Evolutionary conservation across 2,329 filamentous ascomycete genomes (phyloP).

Genomic region (Byssothecium circinans): DNA sequence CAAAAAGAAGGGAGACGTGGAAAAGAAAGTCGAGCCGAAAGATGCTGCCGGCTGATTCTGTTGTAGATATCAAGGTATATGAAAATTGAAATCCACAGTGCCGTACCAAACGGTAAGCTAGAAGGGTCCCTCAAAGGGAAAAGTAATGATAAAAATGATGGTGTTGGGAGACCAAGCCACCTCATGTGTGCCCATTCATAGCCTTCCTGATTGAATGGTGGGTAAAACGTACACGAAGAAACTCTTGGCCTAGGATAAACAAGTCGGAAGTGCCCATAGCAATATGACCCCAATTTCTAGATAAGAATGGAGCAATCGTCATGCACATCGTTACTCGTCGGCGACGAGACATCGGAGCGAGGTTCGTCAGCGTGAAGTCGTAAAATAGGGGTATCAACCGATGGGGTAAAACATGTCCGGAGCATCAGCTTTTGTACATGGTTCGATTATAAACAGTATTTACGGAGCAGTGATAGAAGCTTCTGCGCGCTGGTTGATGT

Average conservation of each 20-base stretch:
- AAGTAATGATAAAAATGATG: no score
- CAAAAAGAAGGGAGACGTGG: no score
- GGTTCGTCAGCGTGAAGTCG: conserved; percentile 13
- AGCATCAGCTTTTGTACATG: conserved; percentile 21
- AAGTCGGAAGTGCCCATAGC: no score
- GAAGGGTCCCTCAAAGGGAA: no score
- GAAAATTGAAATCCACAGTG: no score
- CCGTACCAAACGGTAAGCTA: no score
- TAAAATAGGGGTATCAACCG: conserved; percentile 21
- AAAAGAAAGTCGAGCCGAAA: no score
- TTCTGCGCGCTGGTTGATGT: conserved; percentile 64
- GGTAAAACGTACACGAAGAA: not conserved
- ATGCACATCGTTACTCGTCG: conserved; percentile 11
- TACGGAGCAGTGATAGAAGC: conserved; percentile 44
- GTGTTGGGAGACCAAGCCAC: no score
- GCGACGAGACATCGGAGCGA: conserved; percentile 5
- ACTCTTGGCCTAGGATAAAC: no score
- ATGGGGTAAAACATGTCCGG: conserved; percentile 5
- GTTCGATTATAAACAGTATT: conserved; percentile 18
- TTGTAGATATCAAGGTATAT: no score
- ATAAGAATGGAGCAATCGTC: conserved; percentile 3
- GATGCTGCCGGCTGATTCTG: no score
- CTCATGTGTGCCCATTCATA: no score
- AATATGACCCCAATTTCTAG: not conserved
- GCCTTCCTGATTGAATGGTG: not conserved